Percentiles rank a stretch among this genome's conserved stretches.
Evolutionary conservation across 1,139 yeast genomes (phyloP).

Genomic region (Zygotorulaspora mrakii): DNA sequence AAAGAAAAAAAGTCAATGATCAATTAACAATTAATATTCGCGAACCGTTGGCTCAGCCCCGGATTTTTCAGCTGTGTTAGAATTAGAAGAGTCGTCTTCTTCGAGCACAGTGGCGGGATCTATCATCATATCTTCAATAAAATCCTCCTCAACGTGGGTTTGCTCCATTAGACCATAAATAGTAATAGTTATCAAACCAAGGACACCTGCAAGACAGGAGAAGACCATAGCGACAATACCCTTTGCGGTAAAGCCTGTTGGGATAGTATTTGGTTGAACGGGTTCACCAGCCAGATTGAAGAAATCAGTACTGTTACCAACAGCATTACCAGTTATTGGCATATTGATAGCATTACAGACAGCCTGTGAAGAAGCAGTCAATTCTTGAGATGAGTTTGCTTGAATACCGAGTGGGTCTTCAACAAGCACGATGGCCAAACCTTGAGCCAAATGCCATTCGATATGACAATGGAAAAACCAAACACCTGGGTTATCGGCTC

Average conservation of each 20-base stretch:
- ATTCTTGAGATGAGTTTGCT: slow-evolving; percentile 42
- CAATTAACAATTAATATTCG: slow-evolving; percentile 1
- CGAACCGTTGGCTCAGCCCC: not conserved
- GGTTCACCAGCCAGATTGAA: slow-evolving; percentile 69
- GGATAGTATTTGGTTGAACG: slow-evolving; percentile 60
- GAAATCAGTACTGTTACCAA: slow-evolving; percentile 60
- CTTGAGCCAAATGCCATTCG: slow-evolving; percentile 92
- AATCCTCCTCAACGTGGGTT: slow-evolving; percentile 52
- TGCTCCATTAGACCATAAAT: slow-evolving; percentile 80
- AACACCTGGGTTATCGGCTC: slow-evolving; percentile 83
- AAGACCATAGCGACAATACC: slow-evolving; percentile 86
- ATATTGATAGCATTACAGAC: slow-evolving; percentile 56
- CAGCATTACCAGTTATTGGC: slow-evolving; percentile 73
- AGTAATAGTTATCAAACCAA: slow-evolving; percentile 73
- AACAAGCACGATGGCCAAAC: slow-evolving; percentile 66
- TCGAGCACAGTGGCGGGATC: slow-evolving; percentile 13
- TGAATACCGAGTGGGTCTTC: slow-evolving; percentile 74
- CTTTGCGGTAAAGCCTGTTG: slow-evolving; percentile 81
- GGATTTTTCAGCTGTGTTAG: slow-evolving; percentile 2
- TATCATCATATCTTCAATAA: slow-evolving; percentile 44
- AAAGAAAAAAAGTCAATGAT: too few relatives aligned
- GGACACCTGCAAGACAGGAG: slow-evolving; percentile 71
- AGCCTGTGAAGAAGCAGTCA: slow-evolving; percentile 54
- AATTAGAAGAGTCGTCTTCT: slow-evolving; percentile 10
- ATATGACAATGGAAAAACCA: slow-evolving; percentile 95